Conservation (phyloP, 2,329 filamentous ascomycete species). For the Colletotrichum sp. region DNA sequence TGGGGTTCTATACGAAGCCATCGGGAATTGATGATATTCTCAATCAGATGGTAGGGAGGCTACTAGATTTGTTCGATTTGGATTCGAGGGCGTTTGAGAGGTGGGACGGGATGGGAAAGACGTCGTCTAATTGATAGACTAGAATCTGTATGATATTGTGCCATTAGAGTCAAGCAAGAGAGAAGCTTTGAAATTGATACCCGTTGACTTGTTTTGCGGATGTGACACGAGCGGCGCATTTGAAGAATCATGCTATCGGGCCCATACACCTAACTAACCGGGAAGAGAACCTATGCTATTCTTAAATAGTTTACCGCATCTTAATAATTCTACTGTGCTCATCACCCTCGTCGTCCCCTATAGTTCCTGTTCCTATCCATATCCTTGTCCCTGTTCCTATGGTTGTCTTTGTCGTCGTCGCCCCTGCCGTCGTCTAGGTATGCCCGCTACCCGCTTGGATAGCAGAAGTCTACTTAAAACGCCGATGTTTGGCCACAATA, state of each 20-base stretch:
- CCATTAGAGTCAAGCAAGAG: neutral
- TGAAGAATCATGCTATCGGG: too few relatives aligned
- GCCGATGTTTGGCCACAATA: slow-evolving; percentile 19
- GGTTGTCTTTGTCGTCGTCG: too few relatives aligned
- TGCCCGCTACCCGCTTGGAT: too few relatives aligned
- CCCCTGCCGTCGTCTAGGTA: too few relatives aligned
- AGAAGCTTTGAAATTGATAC: neutral
- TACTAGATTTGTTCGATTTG: slow-evolving; percentile 49
- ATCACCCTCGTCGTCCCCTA: too few relatives aligned
- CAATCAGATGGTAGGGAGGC: slow-evolving; percentile 51
- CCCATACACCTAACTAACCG: too few relatives aligned
- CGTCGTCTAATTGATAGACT: neutral
- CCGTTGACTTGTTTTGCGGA: neutral
- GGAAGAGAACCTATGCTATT: too few relatives aligned
- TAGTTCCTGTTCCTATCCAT: too few relatives aligned
- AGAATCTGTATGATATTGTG: neutral
- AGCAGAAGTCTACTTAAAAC: neutral
- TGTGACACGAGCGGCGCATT: too few relatives aligned
- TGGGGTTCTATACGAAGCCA: slow-evolving; percentile 47
- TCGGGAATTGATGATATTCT: slow-evolving; percentile 42
- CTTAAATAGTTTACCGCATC: too few relatives aligned
- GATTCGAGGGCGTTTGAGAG: slow-evolving; percentile 44
- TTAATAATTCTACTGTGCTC: too few relatives aligned
- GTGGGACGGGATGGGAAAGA: slow-evolving; percentile 33
- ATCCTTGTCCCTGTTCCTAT: too few relatives aligned